Percentiles rank a stretch among this genome's conserved stretches.
These are phyloP conservation scores for Gossypium ekmanianum DNA, from an alignment of 345 rosid genomes.

Conservation along the genomic window DNA sequence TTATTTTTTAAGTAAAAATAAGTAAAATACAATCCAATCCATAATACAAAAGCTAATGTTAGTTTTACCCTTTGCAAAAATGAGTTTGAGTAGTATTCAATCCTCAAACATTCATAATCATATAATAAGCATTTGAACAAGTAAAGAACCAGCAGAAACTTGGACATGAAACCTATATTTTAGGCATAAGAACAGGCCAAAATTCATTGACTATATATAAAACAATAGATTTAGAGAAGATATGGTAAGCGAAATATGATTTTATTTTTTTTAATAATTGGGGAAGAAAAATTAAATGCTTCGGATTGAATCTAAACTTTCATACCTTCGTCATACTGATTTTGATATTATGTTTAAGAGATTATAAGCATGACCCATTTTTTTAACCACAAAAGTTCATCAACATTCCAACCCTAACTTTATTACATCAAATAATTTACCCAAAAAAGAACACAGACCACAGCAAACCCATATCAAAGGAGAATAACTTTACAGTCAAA, in stretches of 20 bases:
- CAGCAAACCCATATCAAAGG: constrained; percentile 7
- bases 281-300: too few species aligned
- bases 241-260: background rate
- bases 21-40: too few species aligned
- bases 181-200: background rate
- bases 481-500: constrained; percentile 21
- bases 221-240: background rate
- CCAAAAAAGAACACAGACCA: background rate
- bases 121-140: too few species aligned
- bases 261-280: too few species aligned
- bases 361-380: background rate
- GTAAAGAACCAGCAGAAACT: background rate
- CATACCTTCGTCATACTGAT: too few species aligned
- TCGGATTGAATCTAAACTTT: too few species aligned
- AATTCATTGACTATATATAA: background rate
- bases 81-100: too few species aligned
- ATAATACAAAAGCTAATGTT: too few species aligned
- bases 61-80: too few species aligned
- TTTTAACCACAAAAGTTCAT: background rate
- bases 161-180: background rate
- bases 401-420: background rate
- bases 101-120: too few species aligned
- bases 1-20: too few species aligned
- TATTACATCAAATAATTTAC: background rate
- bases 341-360: too few species aligned